phyloP scores from a whole-genome alignment of 2,329 filamentous ascomycete genomes.

The Calonectria montana region DNA sequence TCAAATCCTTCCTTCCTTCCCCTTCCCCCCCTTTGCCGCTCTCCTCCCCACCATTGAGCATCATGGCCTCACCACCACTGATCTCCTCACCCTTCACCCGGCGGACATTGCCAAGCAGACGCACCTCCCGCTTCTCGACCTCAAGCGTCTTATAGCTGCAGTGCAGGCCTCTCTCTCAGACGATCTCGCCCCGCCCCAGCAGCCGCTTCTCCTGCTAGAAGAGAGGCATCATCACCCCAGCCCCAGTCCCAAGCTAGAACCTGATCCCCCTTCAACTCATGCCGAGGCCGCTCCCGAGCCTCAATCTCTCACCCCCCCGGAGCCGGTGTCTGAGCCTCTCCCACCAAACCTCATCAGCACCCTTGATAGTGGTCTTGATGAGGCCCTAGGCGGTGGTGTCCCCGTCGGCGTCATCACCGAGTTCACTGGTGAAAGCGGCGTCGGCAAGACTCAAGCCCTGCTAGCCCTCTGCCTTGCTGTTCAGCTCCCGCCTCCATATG shows the following conservation, averaged over 20 bases:
- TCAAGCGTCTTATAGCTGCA: conserved; percentile 78
- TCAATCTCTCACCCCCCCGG: conserved; percentile 2
- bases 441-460: conserved; percentile 95
- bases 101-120: conserved; percentile 88
- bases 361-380: conserved; percentile 79
- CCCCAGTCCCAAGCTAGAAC: not conserved
- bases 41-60: conserved; percentile 85
- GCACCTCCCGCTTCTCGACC: conserved; percentile 81
- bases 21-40: conserved; percentile 75
- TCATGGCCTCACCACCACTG: conserved; percentile 80
- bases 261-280: not conserved
- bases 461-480: conserved; percentile 85
- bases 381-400: conserved; percentile 79
- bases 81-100: conserved; percentile 86
- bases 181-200: conserved; percentile 58
- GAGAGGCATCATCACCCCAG: not conserved
- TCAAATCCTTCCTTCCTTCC: conserved; percentile 83
- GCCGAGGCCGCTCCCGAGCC: not conserved
- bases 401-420: conserved; percentile 86
- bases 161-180: conserved; percentile 75
- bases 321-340: conserved; percentile 1
- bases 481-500: conserved; percentile 81
- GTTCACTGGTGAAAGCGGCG: conserved; percentile 91
- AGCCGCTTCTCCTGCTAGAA: conserved; percentile 37
- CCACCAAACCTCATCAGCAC: conserved; percentile 73